These are phyloP conservation scores for Poa annua DNA, from an alignment of 176 grass and related monocot genomes.

Conservation along the genomic window DNA sequence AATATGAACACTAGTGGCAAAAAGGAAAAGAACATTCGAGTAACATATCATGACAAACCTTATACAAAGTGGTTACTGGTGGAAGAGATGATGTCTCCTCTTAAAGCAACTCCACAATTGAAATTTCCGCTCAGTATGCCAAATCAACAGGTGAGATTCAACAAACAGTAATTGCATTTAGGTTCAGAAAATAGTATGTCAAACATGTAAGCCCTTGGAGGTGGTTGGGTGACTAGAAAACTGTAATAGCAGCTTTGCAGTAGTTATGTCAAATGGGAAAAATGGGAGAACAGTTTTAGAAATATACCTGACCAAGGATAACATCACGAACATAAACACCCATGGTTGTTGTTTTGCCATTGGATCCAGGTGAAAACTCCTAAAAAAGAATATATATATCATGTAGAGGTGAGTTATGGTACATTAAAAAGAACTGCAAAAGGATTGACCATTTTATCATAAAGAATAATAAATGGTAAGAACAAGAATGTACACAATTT, in stretches of 20 bases:
- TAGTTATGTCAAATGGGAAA: constrained; percentile 4
- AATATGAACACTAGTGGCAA: constrained; percentile 34
- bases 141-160: constrained; percentile 68
- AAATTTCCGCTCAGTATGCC: constrained; percentile 66
- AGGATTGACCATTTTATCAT: constrained; percentile 4
- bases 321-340: constrained; percentile 98
- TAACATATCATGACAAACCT: constrained; percentile 99
- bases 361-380: constrained; percentile 95
- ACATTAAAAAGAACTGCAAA: constrained; percentile 11
- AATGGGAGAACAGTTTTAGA: constrained; percentile 23
- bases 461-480: constrained; percentile 21
- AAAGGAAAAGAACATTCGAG: constrained; percentile 46
- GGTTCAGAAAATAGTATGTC: constrained; percentile 60
- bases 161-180: constrained; percentile 61
- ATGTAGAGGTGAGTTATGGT: not conserved
- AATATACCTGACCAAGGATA: constrained; percentile 91
- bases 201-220: constrained; percentile 34
- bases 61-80: constrained; percentile 71
- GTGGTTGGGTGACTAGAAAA: constrained; percentile 38
- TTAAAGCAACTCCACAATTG: constrained; percentile 92
- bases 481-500: not conserved
- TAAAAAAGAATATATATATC: constrained; percentile 39
- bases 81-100: constrained; percentile 91
- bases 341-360: constrained; percentile 85
- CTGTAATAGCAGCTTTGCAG: constrained; percentile 20